Conservation (phyloP, 2,329 filamentous ascomycete species). For the Pochonia chlamydosporia region DNA sequence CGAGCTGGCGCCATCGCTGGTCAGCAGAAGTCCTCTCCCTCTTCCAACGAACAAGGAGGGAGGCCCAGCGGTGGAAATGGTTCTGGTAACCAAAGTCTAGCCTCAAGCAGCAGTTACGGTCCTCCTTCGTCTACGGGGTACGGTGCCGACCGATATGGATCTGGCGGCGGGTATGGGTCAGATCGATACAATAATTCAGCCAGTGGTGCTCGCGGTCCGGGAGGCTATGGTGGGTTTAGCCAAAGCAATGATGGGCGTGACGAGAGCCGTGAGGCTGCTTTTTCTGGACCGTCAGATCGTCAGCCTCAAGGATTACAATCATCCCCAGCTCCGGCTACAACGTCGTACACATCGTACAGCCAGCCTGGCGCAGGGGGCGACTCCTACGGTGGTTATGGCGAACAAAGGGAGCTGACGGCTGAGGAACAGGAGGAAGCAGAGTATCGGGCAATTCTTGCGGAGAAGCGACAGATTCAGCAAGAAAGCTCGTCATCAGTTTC, state of each 20-base stretch:
- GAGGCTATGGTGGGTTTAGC: slow-evolving; percentile 58
- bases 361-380: slow-evolving; percentile 19
- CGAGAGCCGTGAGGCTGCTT: slow-evolving; percentile 57
- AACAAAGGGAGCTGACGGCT: slow-evolving; percentile 71
- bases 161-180: slow-evolving; percentile 43
- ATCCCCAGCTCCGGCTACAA: slow-evolving; percentile 11
- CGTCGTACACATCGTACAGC: slow-evolving; percentile 17
- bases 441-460: slow-evolving; percentile 51
- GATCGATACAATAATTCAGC: slow-evolving; percentile 36
- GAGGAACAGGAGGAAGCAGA: slow-evolving; percentile 73
- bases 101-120: slow-evolving; percentile 14
- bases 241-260: slow-evolving; percentile 38
- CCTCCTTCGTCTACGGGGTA: slow-evolving; percentile 36
- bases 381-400: slow-evolving; percentile 52
- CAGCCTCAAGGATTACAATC: slow-evolving; percentile 33
- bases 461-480: slow-evolving; percentile 65
- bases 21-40: slow-evolving; percentile 23
- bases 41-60: slow-evolving; percentile 19
- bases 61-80: slow-evolving; percentile 10
- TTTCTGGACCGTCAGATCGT: slow-evolving; percentile 49
- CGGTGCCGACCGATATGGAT: slow-evolving; percentile 47
- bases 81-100: slow-evolving; percentile 4
- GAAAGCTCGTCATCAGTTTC: slow-evolving; percentile 50
- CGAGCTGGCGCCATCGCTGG: slow-evolving; percentile 27
- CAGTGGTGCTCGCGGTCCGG: slow-evolving; percentile 37